phyloP scores from a whole-genome alignment of 257 asterid species.

The Primulina huaijiensis region DNA sequence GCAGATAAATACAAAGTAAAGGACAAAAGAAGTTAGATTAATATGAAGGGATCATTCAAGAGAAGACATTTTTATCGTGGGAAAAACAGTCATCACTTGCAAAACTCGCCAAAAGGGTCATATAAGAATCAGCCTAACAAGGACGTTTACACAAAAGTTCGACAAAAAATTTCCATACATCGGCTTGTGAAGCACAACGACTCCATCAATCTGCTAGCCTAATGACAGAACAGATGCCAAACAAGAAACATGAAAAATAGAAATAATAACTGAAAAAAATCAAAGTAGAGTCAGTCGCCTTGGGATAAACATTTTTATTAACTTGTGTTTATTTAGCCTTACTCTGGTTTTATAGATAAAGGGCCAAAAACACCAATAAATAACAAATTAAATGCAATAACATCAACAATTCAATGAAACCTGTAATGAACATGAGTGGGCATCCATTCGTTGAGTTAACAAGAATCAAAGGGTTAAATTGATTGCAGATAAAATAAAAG shows the following conservation, averaged over 20 bases:
- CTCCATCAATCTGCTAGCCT: neutral
- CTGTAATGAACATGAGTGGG: slow-evolving; percentile 4
- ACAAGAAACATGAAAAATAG: neutral
- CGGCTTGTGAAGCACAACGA: neutral
- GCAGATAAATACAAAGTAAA: slow-evolving; percentile 20
- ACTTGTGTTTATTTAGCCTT: neutral
- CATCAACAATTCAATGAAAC: slow-evolving; percentile 2
- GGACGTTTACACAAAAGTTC: neutral
- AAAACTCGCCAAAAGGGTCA: neutral
- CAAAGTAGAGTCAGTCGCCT: neutral
- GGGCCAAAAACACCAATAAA: neutral
- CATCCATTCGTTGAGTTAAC: slow-evolving; percentile 10
- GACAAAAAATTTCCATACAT: neutral
- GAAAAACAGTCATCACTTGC: neutral
- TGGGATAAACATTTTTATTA: neutral
- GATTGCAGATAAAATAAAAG: slow-evolving; percentile 9
- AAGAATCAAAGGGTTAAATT: slow-evolving; percentile 6
- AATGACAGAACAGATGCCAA: neutral
- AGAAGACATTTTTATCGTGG: neutral
- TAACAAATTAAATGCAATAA: neutral
- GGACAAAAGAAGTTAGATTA: neutral
- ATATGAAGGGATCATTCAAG: neutral
- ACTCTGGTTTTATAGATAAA: neutral
- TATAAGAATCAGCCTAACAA: neutral
- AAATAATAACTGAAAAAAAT: too few species aligned